Base-by-base conservation (phyloP, 1,284 basidiomycete genomes). In the Fereydounia khargensis region DNA sequence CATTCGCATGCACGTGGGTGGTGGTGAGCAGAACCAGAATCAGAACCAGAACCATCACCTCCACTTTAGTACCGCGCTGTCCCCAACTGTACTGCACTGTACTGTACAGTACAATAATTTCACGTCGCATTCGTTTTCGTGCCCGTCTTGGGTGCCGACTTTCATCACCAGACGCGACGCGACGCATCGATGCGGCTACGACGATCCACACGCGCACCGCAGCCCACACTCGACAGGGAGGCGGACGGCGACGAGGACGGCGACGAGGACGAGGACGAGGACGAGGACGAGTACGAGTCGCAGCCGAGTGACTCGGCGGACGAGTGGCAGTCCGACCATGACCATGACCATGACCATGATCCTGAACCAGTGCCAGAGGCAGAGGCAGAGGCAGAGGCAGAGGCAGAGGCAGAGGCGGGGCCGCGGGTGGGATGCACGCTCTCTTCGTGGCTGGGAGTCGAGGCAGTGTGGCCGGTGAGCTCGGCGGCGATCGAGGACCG, bases 401-500 rank as follows among this genome's bases (percentile, higher is more conserved):
- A 39, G 30, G 35, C 24, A 10, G 41, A 28, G 6, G 55, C 20
- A 43, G 35, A 33, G 25, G 47, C 13, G 23, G 24, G n/a, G n/a
- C n/a, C n/a, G n/a, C n/a, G n/a, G n/a, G n/a, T n/a, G n/a, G n/a
- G n/a, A 4, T 52, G 49, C 2, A 51, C 56, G 3, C 56, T 68
- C 32, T 44, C 60, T 19, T 44, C 48, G 5, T 66, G 63, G 66
- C 62, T 67, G 0, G 64, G 64, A 30, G 49, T 49, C 31, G 53
- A 49, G 3, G 52, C 58, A 56, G 52, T 19, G 22, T 36, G 14
- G 32, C 49, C 19, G 55, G 57, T 8, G 58, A 68, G 18, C 39
- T 62, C 51, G 3, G 68, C 72, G 0, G 65, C 58, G 32, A 58
- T 74, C 30, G 51, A 58, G 35, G 73, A 75, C 42, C 67, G 73